Evolutionary conservation across 495 filamentous ascomycete species (phyloP), one percentile per base, ranked within the genome.

Genomic region (Tetracladium marchalianum): DNA sequence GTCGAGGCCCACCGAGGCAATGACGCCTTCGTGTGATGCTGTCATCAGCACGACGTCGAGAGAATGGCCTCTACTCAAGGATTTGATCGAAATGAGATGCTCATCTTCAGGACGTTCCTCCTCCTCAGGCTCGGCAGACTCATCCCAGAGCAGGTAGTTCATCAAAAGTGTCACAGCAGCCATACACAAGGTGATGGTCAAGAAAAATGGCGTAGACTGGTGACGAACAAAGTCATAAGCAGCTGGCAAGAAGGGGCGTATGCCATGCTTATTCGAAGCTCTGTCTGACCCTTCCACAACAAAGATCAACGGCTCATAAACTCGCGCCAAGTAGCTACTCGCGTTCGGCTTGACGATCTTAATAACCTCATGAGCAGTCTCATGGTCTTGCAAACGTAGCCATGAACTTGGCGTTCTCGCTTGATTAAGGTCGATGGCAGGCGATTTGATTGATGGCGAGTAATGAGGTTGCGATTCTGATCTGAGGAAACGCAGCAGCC

Each of bases 341-440:
- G 76, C 75, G 44, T 72, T 62, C 1, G 82, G 83, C 45, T 81
- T 86, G 51, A 85, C 69, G 8, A 82, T 66, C 18, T 70, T 67
- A 56, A 87, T 82, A 11, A 86, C 67, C 51, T 87, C 83, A 41
- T 72, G 72, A 7, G 80, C 81, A 0, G 83, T 86, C 48, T 84
- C 74, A 52, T 84, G 78, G 47, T 86, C 83, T 63, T 87, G 83
- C 49, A 85, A 68, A 13, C 71, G 67, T 31, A 87, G 65, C 83
- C 83, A 87, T 18, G 81, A 75, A 8, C 73, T 76, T 6, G 81
- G 81, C 32, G 78, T 80, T 35, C 82, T 66, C 8, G 79, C 80
- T 53, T 83, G 80, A 50, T 86, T 76, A 45, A 85, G 71, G 36
- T 73, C 68, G 11, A 64, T 61, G 60, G 34, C 66, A 54, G 53